These are phyloP conservation scores for Pilasporangium apinafurcum DNA, from an alignment of 352 stramenopile genomes.

Conservation along the genomic window DNA sequence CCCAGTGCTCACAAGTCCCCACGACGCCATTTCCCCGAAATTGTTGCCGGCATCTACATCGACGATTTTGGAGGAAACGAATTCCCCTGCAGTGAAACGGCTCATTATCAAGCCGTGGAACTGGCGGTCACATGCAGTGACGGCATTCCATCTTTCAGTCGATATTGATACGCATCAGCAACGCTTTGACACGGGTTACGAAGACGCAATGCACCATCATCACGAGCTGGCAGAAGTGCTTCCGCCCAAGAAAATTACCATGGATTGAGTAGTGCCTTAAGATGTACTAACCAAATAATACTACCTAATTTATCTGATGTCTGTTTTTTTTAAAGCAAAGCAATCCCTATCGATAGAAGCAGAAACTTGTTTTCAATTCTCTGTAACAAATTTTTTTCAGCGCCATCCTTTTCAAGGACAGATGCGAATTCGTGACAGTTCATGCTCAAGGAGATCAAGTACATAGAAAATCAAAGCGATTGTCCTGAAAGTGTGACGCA, in stretches of 20 bases:
- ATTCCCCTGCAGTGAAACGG: slow-evolving; percentile 9
- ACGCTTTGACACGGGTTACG: slow-evolving; percentile 53
- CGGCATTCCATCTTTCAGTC: slow-evolving; percentile 53
- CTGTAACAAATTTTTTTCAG: too few relatives aligned
- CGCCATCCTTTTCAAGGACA: too few relatives aligned
- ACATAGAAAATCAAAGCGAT: too few relatives aligned
- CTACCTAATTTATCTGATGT: too few relatives aligned
- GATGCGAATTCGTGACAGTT: too few relatives aligned
- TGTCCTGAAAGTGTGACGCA: too few relatives aligned
- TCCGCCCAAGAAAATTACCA: slow-evolving; percentile 15
- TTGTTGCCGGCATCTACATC: slow-evolving; percentile 6
- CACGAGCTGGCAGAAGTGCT: slow-evolving; percentile 41
- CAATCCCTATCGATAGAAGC: too few relatives aligned
- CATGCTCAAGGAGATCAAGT: too few relatives aligned
- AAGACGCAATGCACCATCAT: slow-evolving; percentile 45
- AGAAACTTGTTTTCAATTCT: too few relatives aligned
- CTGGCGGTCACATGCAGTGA: slow-evolving; percentile 44
- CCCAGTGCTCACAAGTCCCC: slow-evolving; percentile 31
- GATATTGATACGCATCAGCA: slow-evolving; percentile 40
- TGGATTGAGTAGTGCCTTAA: too few relatives aligned
- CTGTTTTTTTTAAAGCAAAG: too few relatives aligned
- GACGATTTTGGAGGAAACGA: slow-evolving; percentile 1
- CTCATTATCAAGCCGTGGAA: slow-evolving; percentile 61
- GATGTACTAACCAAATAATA: too few relatives aligned
- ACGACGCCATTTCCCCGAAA: slow-evolving; percentile 37